phyloP scores from a whole-genome alignment of 2,329 filamentous ascomycete species.

The Epichloe glyceriae region DNA sequence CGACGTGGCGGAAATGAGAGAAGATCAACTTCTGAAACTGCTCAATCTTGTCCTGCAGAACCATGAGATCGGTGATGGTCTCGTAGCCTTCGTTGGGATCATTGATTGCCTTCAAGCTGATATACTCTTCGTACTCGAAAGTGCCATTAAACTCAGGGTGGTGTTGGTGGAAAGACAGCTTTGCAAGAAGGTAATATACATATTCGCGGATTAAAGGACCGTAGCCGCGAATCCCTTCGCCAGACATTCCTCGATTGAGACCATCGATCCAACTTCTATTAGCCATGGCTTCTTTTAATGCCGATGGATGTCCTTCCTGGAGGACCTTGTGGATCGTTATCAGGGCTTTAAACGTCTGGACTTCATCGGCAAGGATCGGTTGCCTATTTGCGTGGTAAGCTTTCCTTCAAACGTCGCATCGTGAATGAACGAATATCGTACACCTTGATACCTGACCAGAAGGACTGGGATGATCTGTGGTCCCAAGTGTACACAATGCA shows the following conservation, averaged over 20 bases:
- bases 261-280: conserved; percentile 89
- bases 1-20: conserved; percentile 81
- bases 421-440: conserved; percentile 33
- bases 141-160: conserved; percentile 97
- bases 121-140: conserved; percentile 98
- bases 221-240: conserved; percentile 82
- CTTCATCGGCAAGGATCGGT: conserved; percentile 94
- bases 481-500: conserved; percentile 99
- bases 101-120: conserved; percentile 94
- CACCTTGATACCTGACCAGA: conserved; percentile 99
- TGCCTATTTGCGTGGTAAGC: conserved; percentile 41
- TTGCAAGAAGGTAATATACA: conserved; percentile 86
- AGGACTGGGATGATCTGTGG: conserved; percentile 86
- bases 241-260: conserved; percentile 67
- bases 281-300: conserved; percentile 75
- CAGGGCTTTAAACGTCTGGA: conserved; percentile 96
- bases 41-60: conserved; percentile 94
- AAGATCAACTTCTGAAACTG: conserved; percentile 98
- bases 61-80: conserved; percentile 94
- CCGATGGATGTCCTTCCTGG: conserved; percentile 86
- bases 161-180: conserved; percentile 90
- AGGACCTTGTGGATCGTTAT: conserved; percentile 97
- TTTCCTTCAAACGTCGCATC: background rate
- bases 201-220: conserved; percentile 91
- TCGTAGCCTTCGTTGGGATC: conserved; percentile 97